Conservation (phyloP, 2,329 filamentous ascomycete genomes). For the Myriosclerotinia duriaeana region DNA sequence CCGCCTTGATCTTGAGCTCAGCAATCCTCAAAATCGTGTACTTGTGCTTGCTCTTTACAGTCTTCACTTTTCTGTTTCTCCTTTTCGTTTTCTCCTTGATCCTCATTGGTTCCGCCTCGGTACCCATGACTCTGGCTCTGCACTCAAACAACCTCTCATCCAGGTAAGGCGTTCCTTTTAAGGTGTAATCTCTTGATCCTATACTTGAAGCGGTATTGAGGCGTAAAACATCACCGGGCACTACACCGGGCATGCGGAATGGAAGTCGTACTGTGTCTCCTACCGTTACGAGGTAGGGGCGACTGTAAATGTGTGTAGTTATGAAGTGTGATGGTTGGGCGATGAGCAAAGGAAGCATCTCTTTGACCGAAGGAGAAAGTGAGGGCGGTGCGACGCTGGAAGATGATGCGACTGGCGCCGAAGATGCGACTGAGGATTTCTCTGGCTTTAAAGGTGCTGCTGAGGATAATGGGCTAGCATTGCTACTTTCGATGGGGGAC, state of each 20-base stretch:
- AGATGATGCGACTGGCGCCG: slow-evolving; percentile 25
- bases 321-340: slow-evolving; percentile 76
- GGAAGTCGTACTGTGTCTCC: slow-evolving; percentile 76
- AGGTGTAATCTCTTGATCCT: slow-evolving; percentile 85
- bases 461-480: slow-evolving; percentile 26
- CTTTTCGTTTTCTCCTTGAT: slow-evolving; percentile 79
- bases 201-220: slow-evolving; percentile 81
- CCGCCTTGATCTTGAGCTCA: slow-evolving; percentile 59
- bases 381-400: slow-evolving; percentile 36
- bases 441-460: slow-evolving; percentile 23
- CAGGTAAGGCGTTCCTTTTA: slow-evolving; percentile 78
- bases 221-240: slow-evolving; percentile 80
- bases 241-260: slow-evolving; percentile 73
- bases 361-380: slow-evolving; percentile 56
- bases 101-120: slow-evolving; percentile 76
- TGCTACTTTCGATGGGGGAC: slow-evolving; percentile 29
- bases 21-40: slow-evolving; percentile 85
- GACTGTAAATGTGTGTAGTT: slow-evolving; percentile 75
- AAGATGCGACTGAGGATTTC: slow-evolving; percentile 20
- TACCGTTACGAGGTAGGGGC: slow-evolving; percentile 74
- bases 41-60: slow-evolving; percentile 83
- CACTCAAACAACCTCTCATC: slow-evolving; percentile 84
- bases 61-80: slow-evolving; percentile 70
- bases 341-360: slow-evolving; percentile 68
- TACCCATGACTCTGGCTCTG: slow-evolving; percentile 78